These are phyloP conservation scores for Calonectria honghensis DNA, from an alignment of 2,329 filamentous ascomycete species.

Conservation along the genomic window DNA sequence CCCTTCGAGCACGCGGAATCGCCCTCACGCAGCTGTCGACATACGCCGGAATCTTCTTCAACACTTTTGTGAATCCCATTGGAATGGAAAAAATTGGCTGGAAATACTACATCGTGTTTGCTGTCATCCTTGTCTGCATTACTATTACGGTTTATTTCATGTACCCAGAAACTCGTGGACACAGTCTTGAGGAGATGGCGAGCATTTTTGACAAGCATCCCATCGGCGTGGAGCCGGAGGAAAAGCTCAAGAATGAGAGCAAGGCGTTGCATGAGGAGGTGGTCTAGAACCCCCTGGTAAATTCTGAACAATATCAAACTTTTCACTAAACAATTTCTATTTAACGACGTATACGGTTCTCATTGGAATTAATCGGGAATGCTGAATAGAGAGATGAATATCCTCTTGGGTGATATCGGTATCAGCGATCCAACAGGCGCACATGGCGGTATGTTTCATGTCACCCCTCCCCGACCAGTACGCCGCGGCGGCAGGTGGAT, in stretches of 20 bases:
- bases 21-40: constrained; percentile 36
- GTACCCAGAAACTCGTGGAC: constrained; percentile 45
- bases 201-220: constrained; percentile 42
- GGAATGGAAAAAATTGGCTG: constrained; percentile 41
- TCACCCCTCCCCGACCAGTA: no score
- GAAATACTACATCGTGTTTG: constrained; percentile 47
- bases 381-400: no score
- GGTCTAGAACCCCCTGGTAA: not conserved
- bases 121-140: constrained; percentile 35
- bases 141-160: constrained; percentile 39
- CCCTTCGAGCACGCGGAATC: constrained; percentile 41
- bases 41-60: constrained; percentile 36
- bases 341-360: no score
- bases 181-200: constrained; percentile 44
- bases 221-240: not conserved
- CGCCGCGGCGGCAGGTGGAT: no score
- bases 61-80: constrained; percentile 43
- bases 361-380: no score
- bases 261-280: not conserved
- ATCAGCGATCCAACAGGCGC: no score
- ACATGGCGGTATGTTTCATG: no score
- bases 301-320: not conserved
- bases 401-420: no score
- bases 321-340: no score
- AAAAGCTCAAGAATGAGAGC: not conserved